Conservation (phyloP, 768 basidiomycete genomes). For the Rhodotorula paludigena region DNA sequence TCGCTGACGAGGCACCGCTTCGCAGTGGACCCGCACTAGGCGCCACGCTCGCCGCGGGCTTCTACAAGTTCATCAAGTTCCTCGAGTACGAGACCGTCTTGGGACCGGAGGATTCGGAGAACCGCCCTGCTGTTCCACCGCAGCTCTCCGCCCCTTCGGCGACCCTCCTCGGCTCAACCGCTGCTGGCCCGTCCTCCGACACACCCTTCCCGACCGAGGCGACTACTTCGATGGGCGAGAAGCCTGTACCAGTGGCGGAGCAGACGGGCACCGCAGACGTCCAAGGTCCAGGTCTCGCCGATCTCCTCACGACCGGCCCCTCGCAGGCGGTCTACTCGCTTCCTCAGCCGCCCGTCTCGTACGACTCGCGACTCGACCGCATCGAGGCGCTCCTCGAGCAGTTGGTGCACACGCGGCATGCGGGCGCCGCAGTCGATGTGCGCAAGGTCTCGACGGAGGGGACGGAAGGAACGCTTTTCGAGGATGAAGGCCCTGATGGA, state of each 20-base stretch:
- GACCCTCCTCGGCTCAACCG: not conserved
- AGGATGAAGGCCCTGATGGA: too few relatives aligned
- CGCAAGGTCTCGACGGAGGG: not conserved
- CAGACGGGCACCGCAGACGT: not conserved
- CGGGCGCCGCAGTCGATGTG: not conserved
- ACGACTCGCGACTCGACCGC: not conserved
- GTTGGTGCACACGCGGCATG: not conserved
- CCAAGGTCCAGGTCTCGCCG: conserved; percentile 13
- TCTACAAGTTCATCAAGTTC: conserved; percentile 32
- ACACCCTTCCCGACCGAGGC: not conserved
- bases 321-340: not conserved
- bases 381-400: not conserved
- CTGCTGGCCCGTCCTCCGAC: not conserved
- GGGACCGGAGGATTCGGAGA: conserved; percentile 21
- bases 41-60: conserved; percentile 17
- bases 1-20: not conserved
- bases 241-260: not conserved
- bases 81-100: conserved; percentile 33
- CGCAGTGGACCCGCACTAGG: conserved; percentile 5
- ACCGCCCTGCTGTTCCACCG: not conserved
- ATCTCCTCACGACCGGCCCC: not conserved
- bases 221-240: not conserved
- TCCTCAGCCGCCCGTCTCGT: not conserved
- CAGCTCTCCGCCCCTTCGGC: conserved; percentile 9
- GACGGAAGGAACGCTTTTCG: too few relatives aligned